phyloP scores from a whole-genome alignment of 1,284 basidiomycete species.

The Ustilago curta region DNA sequence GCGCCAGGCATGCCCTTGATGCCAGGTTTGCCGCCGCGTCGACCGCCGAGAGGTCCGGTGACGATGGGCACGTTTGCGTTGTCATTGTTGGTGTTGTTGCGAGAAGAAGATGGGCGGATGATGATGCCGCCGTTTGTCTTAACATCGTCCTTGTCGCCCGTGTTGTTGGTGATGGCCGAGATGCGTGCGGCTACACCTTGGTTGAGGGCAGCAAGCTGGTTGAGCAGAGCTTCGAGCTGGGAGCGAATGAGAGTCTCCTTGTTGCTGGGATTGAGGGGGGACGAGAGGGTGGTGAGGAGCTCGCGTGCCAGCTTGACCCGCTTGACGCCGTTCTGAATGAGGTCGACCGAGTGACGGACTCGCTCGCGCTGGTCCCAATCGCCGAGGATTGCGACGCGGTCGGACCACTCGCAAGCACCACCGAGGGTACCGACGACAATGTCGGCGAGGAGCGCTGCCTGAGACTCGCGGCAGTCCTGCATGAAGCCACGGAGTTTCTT shows the following conservation, averaged over 20 bases:
- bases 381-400: slow-evolving; percentile 61
- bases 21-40: slow-evolving; percentile 39
- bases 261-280: slow-evolving; percentile 59
- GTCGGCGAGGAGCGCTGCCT: slow-evolving; percentile 60
- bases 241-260: slow-evolving; percentile 61
- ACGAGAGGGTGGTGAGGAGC: slow-evolving; percentile 57
- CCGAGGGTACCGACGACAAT: slow-evolving; percentile 65
- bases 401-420: slow-evolving; percentile 66
- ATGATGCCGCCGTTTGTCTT: slow-evolving; percentile 53
- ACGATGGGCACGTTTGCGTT: slow-evolving; percentile 45
- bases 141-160: slow-evolving; percentile 36
- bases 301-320: slow-evolving; percentile 63
- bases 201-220: slow-evolving; percentile 62
- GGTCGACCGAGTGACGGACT: slow-evolving; percentile 51
- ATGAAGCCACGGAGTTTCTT: slow-evolving; percentile 59
- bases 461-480: slow-evolving; percentile 54
- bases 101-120: slow-evolving; percentile 51
- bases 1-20: slow-evolving; percentile 22
- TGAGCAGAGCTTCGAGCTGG: slow-evolving; percentile 63
- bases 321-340: slow-evolving; percentile 57
- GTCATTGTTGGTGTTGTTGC: slow-evolving; percentile 44
- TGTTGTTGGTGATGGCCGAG: slow-evolving; percentile 50
- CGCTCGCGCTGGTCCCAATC: slow-evolving; percentile 61
- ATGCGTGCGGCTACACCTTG: slow-evolving; percentile 59
- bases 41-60: slow-evolving; percentile 39